Evolutionary conservation across 805 yeast species (phyloP).

Genomic region (Candida khao-thaluensis): DNA sequence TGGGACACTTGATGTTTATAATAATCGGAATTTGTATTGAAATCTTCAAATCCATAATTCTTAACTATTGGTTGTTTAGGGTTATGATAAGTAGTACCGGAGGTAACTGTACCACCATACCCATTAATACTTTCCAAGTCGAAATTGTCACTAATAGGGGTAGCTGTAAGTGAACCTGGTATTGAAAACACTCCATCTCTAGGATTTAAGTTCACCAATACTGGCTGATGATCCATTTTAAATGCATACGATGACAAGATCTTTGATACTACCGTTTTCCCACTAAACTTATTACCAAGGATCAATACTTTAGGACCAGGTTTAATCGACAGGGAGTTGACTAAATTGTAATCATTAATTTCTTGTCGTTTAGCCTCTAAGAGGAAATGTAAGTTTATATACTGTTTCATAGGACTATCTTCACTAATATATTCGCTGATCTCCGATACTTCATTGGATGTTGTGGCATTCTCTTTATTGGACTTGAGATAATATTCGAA

Average conservation of each 20-base stretch:
- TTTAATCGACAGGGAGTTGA: conserved; percentile 29
- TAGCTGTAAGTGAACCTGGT: conserved; percentile 85
- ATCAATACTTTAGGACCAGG: conserved; percentile 61
- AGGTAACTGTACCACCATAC: conserved; percentile 71
- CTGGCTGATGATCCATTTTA: conserved; percentile 64
- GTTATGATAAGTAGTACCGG: conserved; percentile 73
- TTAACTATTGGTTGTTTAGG: conserved; percentile 90
- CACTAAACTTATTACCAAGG: conserved; percentile 69
- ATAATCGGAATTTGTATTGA: conserved; percentile 54
- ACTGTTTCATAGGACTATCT: conserved; percentile 64
- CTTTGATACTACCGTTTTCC: conserved; percentile 76
- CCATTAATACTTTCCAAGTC: conserved; percentile 71
- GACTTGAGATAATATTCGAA: conserved; percentile 41
- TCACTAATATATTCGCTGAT: conserved; percentile 65
- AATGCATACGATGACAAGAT: conserved; percentile 73
- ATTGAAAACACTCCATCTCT: conserved; percentile 63
- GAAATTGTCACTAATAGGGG: conserved; percentile 75
- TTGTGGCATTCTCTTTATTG: conserved; percentile 19
- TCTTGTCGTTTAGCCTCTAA: conserved; percentile 54
- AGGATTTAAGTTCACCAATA: conserved; percentile 80
- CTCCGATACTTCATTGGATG: conserved; percentile 34
- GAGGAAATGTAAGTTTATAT: conserved; percentile 71
- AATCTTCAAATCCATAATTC: conserved; percentile 68
- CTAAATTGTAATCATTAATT: conserved; percentile 21
- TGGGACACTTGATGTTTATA: conserved; percentile 51